Percentiles rank a stretch among this genome's conserved stretches.
These are phyloP conservation scores for Cladophialophora bantiana DNA, from an alignment of 2,329 filamentous ascomycete genomes.

Conservation along the genomic window DNA sequence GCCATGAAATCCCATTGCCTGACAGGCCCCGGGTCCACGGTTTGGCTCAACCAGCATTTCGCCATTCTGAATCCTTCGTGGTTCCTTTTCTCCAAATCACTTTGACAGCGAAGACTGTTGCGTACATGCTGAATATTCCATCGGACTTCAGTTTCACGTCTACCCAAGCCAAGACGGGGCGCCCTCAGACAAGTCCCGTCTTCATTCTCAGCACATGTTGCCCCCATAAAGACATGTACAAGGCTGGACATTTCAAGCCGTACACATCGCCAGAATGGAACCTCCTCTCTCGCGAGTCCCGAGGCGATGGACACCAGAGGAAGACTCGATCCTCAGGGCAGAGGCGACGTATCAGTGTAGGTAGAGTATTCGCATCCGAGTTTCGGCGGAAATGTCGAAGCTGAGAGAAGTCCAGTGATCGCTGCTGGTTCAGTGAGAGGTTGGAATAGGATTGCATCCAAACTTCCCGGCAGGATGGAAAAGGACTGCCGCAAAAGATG, in stretches of 20 bases:
- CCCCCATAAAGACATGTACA: slow-evolving; percentile 1
- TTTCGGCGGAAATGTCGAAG: not conserved
- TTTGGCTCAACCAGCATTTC: slow-evolving; percentile 7
- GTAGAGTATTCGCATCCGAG: not conserved
- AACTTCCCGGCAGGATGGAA: slow-evolving; percentile 51
- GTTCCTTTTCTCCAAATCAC: slow-evolving; percentile 10
- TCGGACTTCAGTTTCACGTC: slow-evolving; percentile 7
- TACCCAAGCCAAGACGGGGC: not conserved
- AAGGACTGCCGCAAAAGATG: slow-evolving; percentile 56
- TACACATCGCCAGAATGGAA: not conserved
- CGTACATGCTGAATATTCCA: not conserved
- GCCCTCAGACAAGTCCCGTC: not conserved
- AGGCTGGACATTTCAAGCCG: slow-evolving; percentile 2
- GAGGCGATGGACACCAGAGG: slow-evolving; percentile 29
- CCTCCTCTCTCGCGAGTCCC: slow-evolving; percentile 18
- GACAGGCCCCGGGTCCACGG: slow-evolving; percentile 11
- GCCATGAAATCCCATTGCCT: slow-evolving; percentile 4
- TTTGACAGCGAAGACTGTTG: not conserved
- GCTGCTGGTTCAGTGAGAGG: slow-evolving; percentile 41
- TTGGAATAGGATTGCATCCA: slow-evolving; percentile 49
- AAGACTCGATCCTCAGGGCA: slow-evolving; percentile 26
- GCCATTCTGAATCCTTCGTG: slow-evolving; percentile 9
- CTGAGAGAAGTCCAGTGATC: slow-evolving; percentile 17
- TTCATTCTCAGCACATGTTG: slow-evolving; percentile 5
- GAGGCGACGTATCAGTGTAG: slow-evolving; percentile 24